Conservation (phyloP, 805 yeast genomes). For the Candida xiaguanensis region DNA sequence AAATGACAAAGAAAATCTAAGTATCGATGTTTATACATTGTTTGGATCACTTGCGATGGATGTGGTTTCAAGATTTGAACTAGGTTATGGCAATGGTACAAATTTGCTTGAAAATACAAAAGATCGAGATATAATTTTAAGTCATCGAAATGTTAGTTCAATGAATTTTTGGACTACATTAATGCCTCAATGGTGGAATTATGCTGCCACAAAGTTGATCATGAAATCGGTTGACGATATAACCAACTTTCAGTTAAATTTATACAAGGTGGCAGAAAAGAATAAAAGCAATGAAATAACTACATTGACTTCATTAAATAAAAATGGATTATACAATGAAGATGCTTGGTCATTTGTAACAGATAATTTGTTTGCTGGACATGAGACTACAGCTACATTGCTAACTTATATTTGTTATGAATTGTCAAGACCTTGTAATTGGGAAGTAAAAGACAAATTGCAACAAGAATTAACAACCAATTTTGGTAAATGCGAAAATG, state of each 20-base stretch:
- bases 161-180: conserved; percentile 66
- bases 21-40: conserved; percentile 54
- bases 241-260: conserved; percentile 43
- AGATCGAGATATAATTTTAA: conserved; percentile 37
- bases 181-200: conserved; percentile 51
- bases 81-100: conserved; percentile 49
- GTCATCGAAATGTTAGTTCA: conserved; percentile 48
- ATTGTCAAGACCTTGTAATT: conserved; percentile 48
- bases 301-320: conserved; percentile 31
- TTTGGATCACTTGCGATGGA: conserved; percentile 74
- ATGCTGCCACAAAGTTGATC: conserved; percentile 42
- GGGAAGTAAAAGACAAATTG: conserved; percentile 44
- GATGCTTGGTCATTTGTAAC: conserved; percentile 39
- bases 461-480: conserved; percentile 40
- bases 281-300: conserved; percentile 20
- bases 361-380: conserved; percentile 76
- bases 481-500: conserved; percentile 26
- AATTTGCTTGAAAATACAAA: conserved; percentile 39
- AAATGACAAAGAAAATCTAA: conserved; percentile 26
- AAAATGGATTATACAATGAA: conserved; percentile 27
- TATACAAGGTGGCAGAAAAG: conserved; percentile 32
- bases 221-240: conserved; percentile 35
- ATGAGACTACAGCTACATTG: conserved; percentile 70
- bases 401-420: conserved; percentile 57
- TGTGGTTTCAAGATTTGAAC: conserved; percentile 56